Base-by-base conservation (phyloP, 1,139 yeast species). In the Suhomyces kunorum region DNA sequence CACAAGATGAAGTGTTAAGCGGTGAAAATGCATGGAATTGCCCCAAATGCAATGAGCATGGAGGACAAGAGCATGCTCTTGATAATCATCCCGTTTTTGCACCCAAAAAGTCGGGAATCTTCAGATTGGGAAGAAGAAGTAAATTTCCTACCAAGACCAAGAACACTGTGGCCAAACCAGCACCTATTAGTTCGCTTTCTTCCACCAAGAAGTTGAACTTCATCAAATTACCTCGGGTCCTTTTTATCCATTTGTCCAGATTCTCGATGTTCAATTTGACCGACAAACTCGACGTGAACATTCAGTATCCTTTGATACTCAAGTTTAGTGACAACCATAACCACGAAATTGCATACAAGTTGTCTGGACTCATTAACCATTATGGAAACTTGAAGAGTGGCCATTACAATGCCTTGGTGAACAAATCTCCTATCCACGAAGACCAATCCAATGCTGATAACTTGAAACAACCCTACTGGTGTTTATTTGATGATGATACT, bases 21-120 rank as follows among this genome's bases (percentile, higher is more conserved):
- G 88, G 86, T 13, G 89, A 83, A 22, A 83, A 85, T 59, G 84
- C 87, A 7, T 85, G 94, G 94, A 72, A 78, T 46, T 85, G 94
- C 63, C 87, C 92, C 2, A 73, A 74, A 40, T 85, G 94, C 64
- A 65, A 68, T 32, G 28, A 35, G 7, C 26, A 16, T 3, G 34
- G 34, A 20, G 26, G 28, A 25, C 39, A 24, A 4, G 44, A 34
- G 14, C 39, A 40, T 28, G 50, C 56, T 2, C 54, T 68, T 26
- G 74, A 68, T 38, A 54, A 54, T 36, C 73, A 68, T 48, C 74
- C 74, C 15, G 71, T 72, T 14, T 63, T 71, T 51, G 55, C 63
- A 14, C 48, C 56, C 5, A 46, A 49, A 14, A 63, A 56, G 46
- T 52, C 63, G 5, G 72, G 75, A 1, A 58, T 70, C 8, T 69